Percentiles rank a stretch among this genome's conserved stretches.
Conservation (phyloP, 306 rosid species). For the Elaeagnus macrophylla region DNA sequence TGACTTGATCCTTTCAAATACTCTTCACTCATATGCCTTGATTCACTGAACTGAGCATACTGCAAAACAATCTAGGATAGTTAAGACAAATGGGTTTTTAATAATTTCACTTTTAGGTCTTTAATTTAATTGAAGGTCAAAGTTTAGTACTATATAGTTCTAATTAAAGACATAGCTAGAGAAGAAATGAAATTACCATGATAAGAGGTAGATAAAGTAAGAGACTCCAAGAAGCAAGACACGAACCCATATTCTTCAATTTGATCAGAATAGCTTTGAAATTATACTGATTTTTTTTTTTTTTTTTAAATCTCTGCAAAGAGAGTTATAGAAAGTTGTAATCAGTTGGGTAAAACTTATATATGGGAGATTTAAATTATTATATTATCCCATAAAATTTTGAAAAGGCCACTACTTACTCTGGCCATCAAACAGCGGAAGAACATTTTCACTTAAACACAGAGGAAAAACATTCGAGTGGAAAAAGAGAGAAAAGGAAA, state of each 20-base stretch:
- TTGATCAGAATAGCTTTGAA: neutral
- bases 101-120: too few species aligned
- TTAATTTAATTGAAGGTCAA: neutral
- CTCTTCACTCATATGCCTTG: slow-evolving; percentile 15
- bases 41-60: slow-evolving; percentile 23
- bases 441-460: too few species aligned
- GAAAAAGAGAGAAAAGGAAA: too few species aligned
- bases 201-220: slow-evolving; percentile 25
- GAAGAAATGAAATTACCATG: slow-evolving; percentile 19
- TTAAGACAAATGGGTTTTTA: neutral
- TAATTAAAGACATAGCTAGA: neutral
- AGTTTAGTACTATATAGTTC: neutral
- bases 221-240: slow-evolving; percentile 17
- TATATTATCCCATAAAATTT: too few species aligned
- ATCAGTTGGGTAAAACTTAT: too few species aligned
- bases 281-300: too few species aligned
- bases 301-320: too few species aligned
- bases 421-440: too few species aligned
- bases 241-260: slow-evolving; percentile 27
- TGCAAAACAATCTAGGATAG: slow-evolving; percentile 12
- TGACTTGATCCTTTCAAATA: neutral
- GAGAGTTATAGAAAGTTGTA: too few species aligned
- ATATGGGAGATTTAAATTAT: too few species aligned
- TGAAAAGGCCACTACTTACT: too few species aligned
- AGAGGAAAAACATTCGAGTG: too few species aligned